Base-by-base conservation (phyloP, 306 rosid species). In the Crataegus laevigata region DNA sequence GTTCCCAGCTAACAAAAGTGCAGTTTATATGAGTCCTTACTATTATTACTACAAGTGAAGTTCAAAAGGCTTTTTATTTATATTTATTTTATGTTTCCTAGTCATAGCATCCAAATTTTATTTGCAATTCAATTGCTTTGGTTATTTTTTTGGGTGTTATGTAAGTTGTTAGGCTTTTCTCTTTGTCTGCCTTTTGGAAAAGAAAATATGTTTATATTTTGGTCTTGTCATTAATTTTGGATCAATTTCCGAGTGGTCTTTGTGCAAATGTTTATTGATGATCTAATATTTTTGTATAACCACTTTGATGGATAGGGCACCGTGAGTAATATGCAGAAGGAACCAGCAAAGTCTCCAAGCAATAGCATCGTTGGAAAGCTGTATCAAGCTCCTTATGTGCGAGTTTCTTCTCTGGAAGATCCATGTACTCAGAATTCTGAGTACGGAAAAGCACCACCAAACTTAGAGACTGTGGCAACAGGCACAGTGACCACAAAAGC, bases 371-470 rank as follows among this genome's bases (percentile, higher is more conserved):
- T 77, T 61, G 91, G 75, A 77, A 93, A 81, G 73, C 64, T 78
- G 38, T 92, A 89, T 75, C 86, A 40, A 38, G 92, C 91, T 43
- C 96, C 98, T 52, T 78, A 72, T 84, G 98, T 93, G 83, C 87
- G 91, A 54, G 85, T 85, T 79, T 92, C 98, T 72, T 96, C 97
- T 57, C 77, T 90, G 85, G 92, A 90, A 82, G 91, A 88, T 88
- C 96, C 96, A 57, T 86, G 87, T 81, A 85, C 93, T 57, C 77
- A 85, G 68, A 86, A 92, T 77, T 79, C 91, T 2, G 96, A 85
- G 72, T 87, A 85, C 62, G 88, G 85, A 45, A 90, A 85, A 88
- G 91, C 92, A 29, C 82, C 87, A 75, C 82, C 88, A 68, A 77
- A 57, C 82, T 77, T 77, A 50, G 93, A 85, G 78, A 80, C 83